These are phyloP conservation scores for Leccinum cinnamomeum DNA, from an alignment of 1,284 basidiomycete species.

Conservation along the genomic window DNA sequence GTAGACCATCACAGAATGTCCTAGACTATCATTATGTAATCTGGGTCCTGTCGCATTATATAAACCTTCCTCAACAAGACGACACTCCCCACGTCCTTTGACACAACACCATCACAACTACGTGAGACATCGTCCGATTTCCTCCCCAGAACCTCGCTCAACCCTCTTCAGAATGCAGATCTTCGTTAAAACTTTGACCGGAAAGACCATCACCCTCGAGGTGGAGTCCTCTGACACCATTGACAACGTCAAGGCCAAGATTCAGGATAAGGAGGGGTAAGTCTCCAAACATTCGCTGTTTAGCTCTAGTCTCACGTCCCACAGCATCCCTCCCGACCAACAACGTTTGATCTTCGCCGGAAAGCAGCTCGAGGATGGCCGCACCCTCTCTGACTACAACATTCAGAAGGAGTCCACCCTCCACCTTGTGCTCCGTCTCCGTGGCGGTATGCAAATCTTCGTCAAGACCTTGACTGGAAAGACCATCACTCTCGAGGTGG, in stretches of 20 bases:
- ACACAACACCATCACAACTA: constrained; percentile 46
- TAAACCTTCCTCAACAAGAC: constrained; percentile 14
- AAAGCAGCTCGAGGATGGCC: constrained; percentile 83
- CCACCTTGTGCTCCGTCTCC: constrained; percentile 82
- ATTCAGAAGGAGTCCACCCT: constrained; percentile 81
- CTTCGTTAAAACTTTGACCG: constrained; percentile 84
- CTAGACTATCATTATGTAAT: constrained; percentile 5
- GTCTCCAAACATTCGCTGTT: constrained; percentile 23
- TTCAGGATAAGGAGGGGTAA: constrained; percentile 88
- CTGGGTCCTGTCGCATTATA: constrained; percentile 32
- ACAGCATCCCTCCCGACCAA: constrained; percentile 76
- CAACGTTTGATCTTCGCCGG: constrained; percentile 88
- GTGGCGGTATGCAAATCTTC: constrained; percentile 90
- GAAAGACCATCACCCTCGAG: constrained; percentile 93
- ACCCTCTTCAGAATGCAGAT: constrained; percentile 63
- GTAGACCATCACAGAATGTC: constrained; percentile 4
- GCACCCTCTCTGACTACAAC: constrained; percentile 83
- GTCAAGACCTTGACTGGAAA: constrained; percentile 91
- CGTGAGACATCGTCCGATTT: constrained; percentile 40
- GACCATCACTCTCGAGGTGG: constrained; percentile 93
- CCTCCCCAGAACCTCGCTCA: neutral
- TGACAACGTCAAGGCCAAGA: constrained; percentile 85
- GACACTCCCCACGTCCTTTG: constrained; percentile 26
- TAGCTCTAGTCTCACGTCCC: neutral
- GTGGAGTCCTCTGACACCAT: constrained; percentile 91